A percentile compares a stretch with the other conserved stretches of the same genome.
Conservation (phyloP, 345 rosid species). For the Laguncularia racemosa region DNA sequence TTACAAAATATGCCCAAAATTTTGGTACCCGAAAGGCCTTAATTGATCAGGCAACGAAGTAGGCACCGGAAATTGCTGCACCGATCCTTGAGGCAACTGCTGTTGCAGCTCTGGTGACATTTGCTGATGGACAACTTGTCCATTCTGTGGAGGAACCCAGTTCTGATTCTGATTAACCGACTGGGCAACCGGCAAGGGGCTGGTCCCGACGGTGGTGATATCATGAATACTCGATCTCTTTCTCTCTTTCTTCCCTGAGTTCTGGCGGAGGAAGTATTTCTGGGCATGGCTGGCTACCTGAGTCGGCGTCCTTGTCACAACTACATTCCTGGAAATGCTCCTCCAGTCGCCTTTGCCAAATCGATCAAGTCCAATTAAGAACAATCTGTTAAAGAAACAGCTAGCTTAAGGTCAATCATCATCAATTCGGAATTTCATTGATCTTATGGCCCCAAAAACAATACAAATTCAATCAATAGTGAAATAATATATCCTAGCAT, state of each 20-base stretch:
- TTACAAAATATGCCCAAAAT: neutral
- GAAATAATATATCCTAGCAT: no score
- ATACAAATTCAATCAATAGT: no score
- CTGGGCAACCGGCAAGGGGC: constrained; percentile 9
- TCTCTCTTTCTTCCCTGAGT: constrained; percentile 59
- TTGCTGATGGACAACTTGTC: no score
- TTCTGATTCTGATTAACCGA: constrained; percentile 13
- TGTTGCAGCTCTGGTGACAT: no score
- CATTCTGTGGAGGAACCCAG: constrained; percentile 14
- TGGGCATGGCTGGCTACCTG: constrained; percentile 97
- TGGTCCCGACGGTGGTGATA: constrained; percentile 40
- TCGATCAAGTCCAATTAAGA: constrained; percentile 51
- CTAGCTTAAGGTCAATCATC: no score
- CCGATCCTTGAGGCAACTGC: no score
- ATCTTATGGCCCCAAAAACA: no score
- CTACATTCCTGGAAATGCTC: constrained; percentile 79
- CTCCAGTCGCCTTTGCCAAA: constrained; percentile 90
- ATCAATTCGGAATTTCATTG: neutral
- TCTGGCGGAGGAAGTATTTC: constrained; percentile 73
- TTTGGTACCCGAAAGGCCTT: constrained; percentile 6
- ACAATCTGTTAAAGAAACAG: constrained; percentile 34
- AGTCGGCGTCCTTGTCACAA: constrained; percentile 75
- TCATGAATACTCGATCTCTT: constrained; percentile 84
- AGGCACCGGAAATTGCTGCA: no score
- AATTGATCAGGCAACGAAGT: no score